phyloP scores from a whole-genome alignment of 179 eudicot genomes.

The Actinidia arguta region DNA sequence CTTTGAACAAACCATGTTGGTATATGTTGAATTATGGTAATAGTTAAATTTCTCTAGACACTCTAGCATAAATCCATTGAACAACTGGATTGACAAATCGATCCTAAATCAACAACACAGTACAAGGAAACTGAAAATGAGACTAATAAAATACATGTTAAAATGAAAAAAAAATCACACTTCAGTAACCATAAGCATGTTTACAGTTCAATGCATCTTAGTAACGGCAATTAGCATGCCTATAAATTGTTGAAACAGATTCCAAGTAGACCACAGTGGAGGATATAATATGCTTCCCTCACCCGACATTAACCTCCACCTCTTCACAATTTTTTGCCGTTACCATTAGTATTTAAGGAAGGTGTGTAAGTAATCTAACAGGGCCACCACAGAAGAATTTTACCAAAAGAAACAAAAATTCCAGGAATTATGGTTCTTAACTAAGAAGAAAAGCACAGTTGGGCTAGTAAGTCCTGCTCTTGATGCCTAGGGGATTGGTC shows the following conservation, averaged over 20 bases:
- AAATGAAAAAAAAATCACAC: not conserved
- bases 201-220: not conserved
- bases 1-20: not conserved
- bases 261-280: not conserved
- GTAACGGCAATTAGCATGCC: not conserved
- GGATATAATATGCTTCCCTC: not conserved
- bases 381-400: not conserved
- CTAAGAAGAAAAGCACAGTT: not conserved
- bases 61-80: slow-evolving; percentile 1
- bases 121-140: not conserved
- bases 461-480: not conserved
- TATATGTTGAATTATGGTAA: not conserved
- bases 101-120: slow-evolving; percentile 3
- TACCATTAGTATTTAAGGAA: not conserved
- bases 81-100: not conserved
- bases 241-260: not conserved
- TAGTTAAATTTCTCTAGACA: not conserved
- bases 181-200: not conserved
- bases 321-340: not conserved
- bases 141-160: not conserved
- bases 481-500: not conserved
- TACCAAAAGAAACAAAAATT: not conserved
- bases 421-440: not conserved
- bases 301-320: not conserved
- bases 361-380: not conserved